Evolutionary conservation across 306 rosid genomes (phyloP).

Genomic region (Hylodesmum podocarpum): DNA sequence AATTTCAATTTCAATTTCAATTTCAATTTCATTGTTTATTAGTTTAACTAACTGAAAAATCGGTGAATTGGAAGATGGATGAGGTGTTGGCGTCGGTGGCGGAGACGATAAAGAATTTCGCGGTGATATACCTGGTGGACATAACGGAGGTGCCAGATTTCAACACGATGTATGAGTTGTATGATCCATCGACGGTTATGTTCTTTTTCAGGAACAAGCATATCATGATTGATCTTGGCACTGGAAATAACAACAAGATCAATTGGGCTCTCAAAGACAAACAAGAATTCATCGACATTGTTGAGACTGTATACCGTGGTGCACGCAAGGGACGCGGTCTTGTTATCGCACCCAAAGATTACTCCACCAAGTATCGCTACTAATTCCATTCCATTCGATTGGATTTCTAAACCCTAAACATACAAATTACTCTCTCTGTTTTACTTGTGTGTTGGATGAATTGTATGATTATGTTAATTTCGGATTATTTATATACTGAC

Average conservation of each 20-base stretch:
- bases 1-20: no score
- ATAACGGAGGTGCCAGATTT: slow-evolving; percentile 76
- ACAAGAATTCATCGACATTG: slow-evolving; percentile 68
- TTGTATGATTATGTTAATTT: no score
- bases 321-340: slow-evolving; percentile 67
- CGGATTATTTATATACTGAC: no score
- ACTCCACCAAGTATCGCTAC: slow-evolving; percentile 68
- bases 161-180: slow-evolving; percentile 81
- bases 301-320: slow-evolving; percentile 62
- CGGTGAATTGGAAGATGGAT: slow-evolving; percentile 67
- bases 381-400: no score
- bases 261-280: slow-evolving; percentile 97
- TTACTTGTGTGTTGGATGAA: not conserved
- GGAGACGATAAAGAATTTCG: slow-evolving; percentile 80
- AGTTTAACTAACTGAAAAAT: no score
- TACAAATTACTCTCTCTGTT: not conserved
- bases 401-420: no score
- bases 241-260: slow-evolving; percentile 95
- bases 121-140: slow-evolving; percentile 83
- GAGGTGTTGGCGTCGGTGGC: slow-evolving; percentile 89
- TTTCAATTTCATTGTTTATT: not conserved
- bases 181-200: slow-evolving; percentile 73
- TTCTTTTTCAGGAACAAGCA: slow-evolving; percentile 82
- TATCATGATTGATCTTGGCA: slow-evolving; percentile 96
- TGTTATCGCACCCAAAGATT: slow-evolving; percentile 70